Conservation (phyloP, 2,329 filamentous ascomycete species). For the Nigrospora oryzae region DNA sequence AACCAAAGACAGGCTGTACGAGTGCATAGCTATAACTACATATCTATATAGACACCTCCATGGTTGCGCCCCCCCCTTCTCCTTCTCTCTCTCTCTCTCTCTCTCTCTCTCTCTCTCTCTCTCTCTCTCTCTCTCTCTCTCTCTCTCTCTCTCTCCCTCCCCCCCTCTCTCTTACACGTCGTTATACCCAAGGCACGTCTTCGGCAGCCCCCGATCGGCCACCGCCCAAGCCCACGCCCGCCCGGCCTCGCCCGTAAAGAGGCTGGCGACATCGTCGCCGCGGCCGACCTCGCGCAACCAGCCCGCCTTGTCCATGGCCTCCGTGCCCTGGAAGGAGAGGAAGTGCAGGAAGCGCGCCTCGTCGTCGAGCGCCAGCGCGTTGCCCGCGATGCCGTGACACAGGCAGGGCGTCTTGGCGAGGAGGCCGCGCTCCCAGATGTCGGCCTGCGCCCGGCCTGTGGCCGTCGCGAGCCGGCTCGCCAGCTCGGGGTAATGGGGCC, state of each 20-base stretch:
- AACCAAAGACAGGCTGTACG: too few relatives aligned
- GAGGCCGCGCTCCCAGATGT: slow-evolving; percentile 48
- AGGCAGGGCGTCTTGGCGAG: slow-evolving; percentile 57
- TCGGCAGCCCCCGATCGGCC: slow-evolving; percentile 7
- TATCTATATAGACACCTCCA: too few relatives aligned
- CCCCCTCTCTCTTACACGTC: slow-evolving; percentile 11
- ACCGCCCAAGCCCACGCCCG: slow-evolving; percentile 19
- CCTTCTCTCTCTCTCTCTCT: too few relatives aligned
- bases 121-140: too few relatives aligned
- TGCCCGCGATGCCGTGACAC: slow-evolving; percentile 58
- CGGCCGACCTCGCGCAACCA: slow-evolving; percentile 1
- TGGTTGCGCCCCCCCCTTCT: too few relatives aligned
- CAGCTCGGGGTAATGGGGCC: slow-evolving; percentile 45
- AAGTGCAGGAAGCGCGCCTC: slow-evolving; percentile 11
- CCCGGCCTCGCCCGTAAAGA: slow-evolving; percentile 19
- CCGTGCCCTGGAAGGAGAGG: slow-evolving; percentile 13
- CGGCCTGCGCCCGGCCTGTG: slow-evolving; percentile 39
- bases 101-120: too few relatives aligned
- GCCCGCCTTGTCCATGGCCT: slow-evolving; percentile 6
- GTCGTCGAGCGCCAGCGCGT: slow-evolving; percentile 36
- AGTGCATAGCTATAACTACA: too few relatives aligned
- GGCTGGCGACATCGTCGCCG: slow-evolving; percentile 7
- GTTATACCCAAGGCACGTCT: slow-evolving; percentile 16
- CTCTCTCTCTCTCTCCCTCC: too few relatives aligned
- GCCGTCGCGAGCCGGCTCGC: slow-evolving; percentile 42